Percentiles rank a stretch among this genome's conserved stretches.
phyloP scores from a whole-genome alignment of 176 grass and related monocot species.

The Oryza glaberrima region DNA sequence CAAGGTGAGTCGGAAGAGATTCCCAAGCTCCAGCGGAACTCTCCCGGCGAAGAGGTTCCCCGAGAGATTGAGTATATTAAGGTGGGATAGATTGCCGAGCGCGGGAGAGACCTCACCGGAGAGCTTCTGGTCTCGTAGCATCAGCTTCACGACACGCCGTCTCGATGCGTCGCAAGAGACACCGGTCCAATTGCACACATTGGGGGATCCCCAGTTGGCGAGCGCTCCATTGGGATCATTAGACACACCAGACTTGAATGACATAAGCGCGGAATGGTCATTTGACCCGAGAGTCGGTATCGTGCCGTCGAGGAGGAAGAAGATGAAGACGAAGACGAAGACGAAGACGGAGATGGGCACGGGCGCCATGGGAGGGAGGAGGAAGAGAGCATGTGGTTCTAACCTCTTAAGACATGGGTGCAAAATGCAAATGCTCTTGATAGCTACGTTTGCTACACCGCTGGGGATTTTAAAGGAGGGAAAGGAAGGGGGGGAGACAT shows the following conservation, averaged over 20 bases:
- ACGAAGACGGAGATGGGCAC: neutral
- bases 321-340: neutral
- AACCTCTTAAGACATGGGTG: conserved; percentile 22
- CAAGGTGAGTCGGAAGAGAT: conserved; percentile 31
- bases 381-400: neutral
- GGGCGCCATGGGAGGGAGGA: conserved; percentile 9
- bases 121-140: conserved; percentile 48
- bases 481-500: neutral
- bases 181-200: conserved; percentile 85
- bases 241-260: conserved; percentile 55
- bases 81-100: conserved; percentile 67
- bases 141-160: conserved; percentile 52
- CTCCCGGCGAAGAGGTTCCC: conserved; percentile 49
- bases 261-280: conserved; percentile 55
- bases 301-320: neutral
- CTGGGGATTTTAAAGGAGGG: conserved; percentile 35
- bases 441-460: conserved; percentile 56
- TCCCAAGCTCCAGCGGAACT: conserved; percentile 43
- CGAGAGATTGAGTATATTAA: conserved; percentile 61
- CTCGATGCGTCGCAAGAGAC: conserved; percentile 51
- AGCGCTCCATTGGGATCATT: conserved; percentile 48
- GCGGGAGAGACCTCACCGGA: conserved; percentile 58
- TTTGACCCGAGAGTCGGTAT: neutral
- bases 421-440: conserved; percentile 20
- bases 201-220: conserved; percentile 40